Evolutionary conservation across 2,329 filamentous ascomycete genomes (phyloP).

Genomic region (Diaporthe ilicicola): DNA sequence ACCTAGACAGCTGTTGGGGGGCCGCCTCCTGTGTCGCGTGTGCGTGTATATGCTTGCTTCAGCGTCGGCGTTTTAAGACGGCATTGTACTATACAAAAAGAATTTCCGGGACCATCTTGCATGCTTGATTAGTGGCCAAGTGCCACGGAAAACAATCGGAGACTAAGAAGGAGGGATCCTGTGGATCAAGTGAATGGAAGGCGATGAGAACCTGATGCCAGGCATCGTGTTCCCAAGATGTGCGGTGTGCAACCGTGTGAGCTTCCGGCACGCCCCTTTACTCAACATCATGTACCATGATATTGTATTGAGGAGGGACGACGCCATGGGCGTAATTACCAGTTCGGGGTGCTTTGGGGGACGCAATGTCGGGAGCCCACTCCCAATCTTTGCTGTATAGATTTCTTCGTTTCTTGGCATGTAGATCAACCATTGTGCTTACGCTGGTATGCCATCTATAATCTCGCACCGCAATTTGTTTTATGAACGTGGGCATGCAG

Average conservation of each 20-base stretch:
- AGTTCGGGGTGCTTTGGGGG: not conserved
- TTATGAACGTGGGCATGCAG: not conserved
- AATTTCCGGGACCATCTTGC: not conserved
- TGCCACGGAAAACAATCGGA: not conserved
- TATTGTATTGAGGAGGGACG: not conserved
- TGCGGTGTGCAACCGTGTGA: not conserved
- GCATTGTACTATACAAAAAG: slow-evolving; percentile 20
- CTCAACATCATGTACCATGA: not conserved
- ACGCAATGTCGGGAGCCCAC: not conserved
- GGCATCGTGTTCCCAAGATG: slow-evolving; percentile 8
- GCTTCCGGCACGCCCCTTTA: not conserved
- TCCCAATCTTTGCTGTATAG: slow-evolving; percentile 15
- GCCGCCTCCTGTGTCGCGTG: slow-evolving; percentile 17
- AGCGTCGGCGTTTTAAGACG: slow-evolving; percentile 23
- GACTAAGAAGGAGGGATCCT: not conserved
- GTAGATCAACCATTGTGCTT: slow-evolving; percentile 6
- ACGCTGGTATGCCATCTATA: slow-evolving; percentile 11
- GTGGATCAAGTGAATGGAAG: not conserved
- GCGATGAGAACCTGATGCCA: not conserved
- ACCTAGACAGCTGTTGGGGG: slow-evolving; percentile 16
- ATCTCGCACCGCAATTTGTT: not conserved
- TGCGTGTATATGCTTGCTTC: slow-evolving; percentile 23
- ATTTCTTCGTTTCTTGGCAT: not conserved
- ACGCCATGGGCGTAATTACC: not conserved
- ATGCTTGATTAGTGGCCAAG: not conserved